A percentile compares a stretch with the other conserved stretches of the same genome.
Conservation (phyloP, 75 land plant species). For the Adiantum capillusveneris region DNA sequence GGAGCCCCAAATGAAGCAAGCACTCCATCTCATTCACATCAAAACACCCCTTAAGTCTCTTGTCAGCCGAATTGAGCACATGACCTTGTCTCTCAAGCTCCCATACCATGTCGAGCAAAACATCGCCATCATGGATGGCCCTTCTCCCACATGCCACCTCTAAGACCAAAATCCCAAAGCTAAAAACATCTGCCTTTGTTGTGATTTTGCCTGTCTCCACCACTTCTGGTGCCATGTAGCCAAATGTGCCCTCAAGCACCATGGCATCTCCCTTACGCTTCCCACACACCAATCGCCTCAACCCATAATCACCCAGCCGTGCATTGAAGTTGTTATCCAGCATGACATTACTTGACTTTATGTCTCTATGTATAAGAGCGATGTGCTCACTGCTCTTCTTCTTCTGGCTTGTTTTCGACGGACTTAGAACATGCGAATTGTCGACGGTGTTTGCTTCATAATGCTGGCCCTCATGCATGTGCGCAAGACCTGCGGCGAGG, state of each 20-base stretch:
- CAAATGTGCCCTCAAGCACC: constrained; percentile 21
- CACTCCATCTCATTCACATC: constrained; percentile 11
- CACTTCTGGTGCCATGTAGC: constrained; percentile 31
- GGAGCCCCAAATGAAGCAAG: constrained; percentile 13
- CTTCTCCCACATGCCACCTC: constrained; percentile 29
- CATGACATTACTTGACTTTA: constrained; percentile 11
- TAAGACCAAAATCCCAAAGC: constrained; percentile 20
- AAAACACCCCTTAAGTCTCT: constrained; percentile 5
- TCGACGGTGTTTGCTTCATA: neutral
- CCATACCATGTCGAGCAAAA: constrained; percentile 21
- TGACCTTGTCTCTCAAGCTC: neutral
- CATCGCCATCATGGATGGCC: constrained; percentile 1
- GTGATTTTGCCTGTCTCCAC: constrained; percentile 13
- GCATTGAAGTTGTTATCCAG: constrained; percentile 24
- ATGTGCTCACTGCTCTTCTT: too few relatives aligned
- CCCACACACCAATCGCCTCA: constrained; percentile 15
- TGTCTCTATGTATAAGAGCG: neutral
- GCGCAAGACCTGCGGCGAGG: constrained; percentile 66
- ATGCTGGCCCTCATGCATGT: constrained; percentile 63
- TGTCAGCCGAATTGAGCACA: neutral
- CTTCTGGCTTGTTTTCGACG: too few relatives aligned
- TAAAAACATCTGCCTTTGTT: constrained; percentile 16
- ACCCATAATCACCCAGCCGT: constrained; percentile 26
- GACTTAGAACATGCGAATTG: too few relatives aligned
- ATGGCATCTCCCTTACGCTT: constrained; percentile 3